Evolutionary conservation across 2,329 filamentous ascomycete species (phyloP).

Genomic region (Chlorencoelia australis): DNA sequence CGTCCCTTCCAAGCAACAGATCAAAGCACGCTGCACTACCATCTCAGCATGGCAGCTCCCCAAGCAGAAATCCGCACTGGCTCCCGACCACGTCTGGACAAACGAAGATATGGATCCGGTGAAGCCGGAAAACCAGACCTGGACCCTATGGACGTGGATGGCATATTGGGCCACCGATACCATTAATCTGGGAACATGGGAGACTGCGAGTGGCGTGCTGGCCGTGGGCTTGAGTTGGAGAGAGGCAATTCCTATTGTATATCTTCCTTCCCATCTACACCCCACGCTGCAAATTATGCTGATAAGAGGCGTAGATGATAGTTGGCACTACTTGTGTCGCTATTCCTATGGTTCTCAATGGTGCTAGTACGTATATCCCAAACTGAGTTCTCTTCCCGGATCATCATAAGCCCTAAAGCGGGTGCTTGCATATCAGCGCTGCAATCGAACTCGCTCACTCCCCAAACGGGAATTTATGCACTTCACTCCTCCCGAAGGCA

Average conservation of each 20-base stretch:
- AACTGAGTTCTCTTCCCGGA: no score
- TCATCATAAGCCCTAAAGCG: no score
- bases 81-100: conserved; percentile 36
- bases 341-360: conserved; percentile 40
- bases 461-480: no score
- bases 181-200: conserved; percentile 38
- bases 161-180: conserved; percentile 33
- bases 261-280: conserved; percentile 12
- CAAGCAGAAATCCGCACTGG: conserved; percentile 37
- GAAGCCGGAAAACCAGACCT: conserved; percentile 23
- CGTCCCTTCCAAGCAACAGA: conserved; percentile 27
- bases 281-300: conserved; percentile 9
- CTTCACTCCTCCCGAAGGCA: no score
- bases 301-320: no score
- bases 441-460: no score
- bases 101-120: conserved; percentile 28
- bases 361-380: no score
- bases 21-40: conserved; percentile 33
- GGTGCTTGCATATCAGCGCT: no score
- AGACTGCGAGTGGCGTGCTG: conserved; percentile 39
- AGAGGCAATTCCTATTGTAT: conserved; percentile 37
- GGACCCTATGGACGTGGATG: conserved; percentile 31
- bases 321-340: conserved; percentile 53
- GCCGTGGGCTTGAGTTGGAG: conserved; percentile 43
- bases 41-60: conserved; percentile 37